Evolutionary conservation across 129 eudicot genomes (phyloP), one percentile per base, ranked within the genome.

Genomic region (Helianthus tuberosus): DNA sequence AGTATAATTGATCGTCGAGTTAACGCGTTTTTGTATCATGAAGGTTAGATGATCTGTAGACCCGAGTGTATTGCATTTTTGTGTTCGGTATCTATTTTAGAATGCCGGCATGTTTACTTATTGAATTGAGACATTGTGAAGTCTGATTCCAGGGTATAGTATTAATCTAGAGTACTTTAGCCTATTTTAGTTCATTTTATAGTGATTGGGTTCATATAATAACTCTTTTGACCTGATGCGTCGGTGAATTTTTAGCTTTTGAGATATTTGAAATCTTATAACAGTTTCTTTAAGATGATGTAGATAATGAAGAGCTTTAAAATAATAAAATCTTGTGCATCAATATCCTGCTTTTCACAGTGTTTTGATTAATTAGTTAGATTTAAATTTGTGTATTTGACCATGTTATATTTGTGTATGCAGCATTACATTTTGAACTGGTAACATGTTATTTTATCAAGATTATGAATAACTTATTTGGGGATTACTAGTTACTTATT

Each of bases 391-490:
- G 39, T 23, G 47, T 27, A 8, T 49, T 27, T 47, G 11, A 25
- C 10, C 4, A 32, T 10, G 14, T 11, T 74, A 62, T 27, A 47
- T 13, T 6, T 55, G 55, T 41, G 13, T 25, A 20, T 43, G 8
- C 6, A 11, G 63, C 52, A 50, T 63, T 52, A 66, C 9, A 39
- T 23, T 53, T 47, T 46, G 20, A 73, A 61, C 38, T 59, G 38
- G 13, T 23, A 73, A 29, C 47, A 65, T 65, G 66, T 10, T 64
- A 36, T 23, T 38, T 53, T 48, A 35, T 58, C 32, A 16, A 61
- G 75, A 60, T 60, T 55, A 44, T 35, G 43, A n/a, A 47, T 29
- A 59, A 53, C n/a, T 32, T 75, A 12, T 57, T 29, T 58, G 59
- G 35, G 15, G 55, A 25, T 60, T 63, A 11, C n/a, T 36, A 23